Conservation (phyloP, 2,329 filamentous ascomycete genomes). For the Fonsecaea nubica region DNA sequence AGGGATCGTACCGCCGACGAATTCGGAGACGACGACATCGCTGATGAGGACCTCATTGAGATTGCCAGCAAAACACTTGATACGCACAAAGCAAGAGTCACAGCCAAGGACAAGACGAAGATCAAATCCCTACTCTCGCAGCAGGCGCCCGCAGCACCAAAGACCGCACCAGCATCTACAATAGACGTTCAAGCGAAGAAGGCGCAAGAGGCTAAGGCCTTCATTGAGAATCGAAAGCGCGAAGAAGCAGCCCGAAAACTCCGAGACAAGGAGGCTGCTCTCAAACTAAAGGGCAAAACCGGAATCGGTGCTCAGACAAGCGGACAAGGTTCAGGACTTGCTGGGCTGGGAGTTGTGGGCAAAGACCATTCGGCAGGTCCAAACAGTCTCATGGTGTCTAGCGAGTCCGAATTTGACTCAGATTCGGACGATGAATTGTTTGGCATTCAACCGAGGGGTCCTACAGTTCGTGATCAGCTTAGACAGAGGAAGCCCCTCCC, state of each 20-base stretch:
- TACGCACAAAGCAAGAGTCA: constrained; percentile 22
- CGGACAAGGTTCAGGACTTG: constrained; percentile 79
- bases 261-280: constrained; percentile 74
- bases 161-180: constrained; percentile 39
- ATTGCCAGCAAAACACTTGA: constrained; percentile 37
- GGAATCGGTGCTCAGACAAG: constrained; percentile 63
- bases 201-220: constrained; percentile 56
- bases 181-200: constrained; percentile 34
- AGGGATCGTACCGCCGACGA: constrained; percentile 47
- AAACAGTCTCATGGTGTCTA: constrained; percentile 87
- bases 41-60: constrained; percentile 44
- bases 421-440: constrained; percentile 75
- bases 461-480: constrained; percentile 59
- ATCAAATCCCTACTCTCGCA: constrained; percentile 29
- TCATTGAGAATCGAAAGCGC: constrained; percentile 75
- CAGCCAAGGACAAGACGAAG: constrained; percentile 34
- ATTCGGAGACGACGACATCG: constrained; percentile 49
- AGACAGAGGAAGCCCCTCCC: constrained; percentile 26
- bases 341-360: constrained; percentile 73
- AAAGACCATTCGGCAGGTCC: constrained; percentile 74
- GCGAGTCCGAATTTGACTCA: constrained; percentile 73
- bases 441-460: constrained; percentile 55
- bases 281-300: constrained; percentile 65
- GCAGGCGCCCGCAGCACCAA: constrained; percentile 24
- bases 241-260: constrained; percentile 77